Evolutionary conservation across 164 flowering plant genomes (phyloP), one percentile per base, ranked within the genome.

Genomic region (Hamamelis virginiana): DNA sequence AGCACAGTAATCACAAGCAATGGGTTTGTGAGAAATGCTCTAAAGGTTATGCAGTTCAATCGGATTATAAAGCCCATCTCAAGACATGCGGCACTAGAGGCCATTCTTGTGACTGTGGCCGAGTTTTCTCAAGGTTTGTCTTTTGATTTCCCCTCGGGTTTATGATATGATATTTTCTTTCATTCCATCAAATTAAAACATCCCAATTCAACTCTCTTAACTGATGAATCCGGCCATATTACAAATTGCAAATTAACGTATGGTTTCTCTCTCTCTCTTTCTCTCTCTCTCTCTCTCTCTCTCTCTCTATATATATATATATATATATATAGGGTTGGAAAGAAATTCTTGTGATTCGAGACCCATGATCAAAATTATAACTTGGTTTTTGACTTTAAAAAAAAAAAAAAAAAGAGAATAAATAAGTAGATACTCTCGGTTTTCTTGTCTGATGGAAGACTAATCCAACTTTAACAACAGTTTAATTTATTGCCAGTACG

Each of bases 31-130:
- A 87, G 22, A 91, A 88, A 66, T 94, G 98, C 82, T 87, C 92
- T 19, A 94, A 92, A 72, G 97, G 86, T 18, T 94, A 94, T 52
- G 98, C 98, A 5, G 98, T 94, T 77, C 98, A 94, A 68, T 94
- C 98, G 1, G 98, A 94, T 73, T 94, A 84, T 69, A 94, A 94
- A 65, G 98, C 98, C 22, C 98, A 94, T 76, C 97, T 94, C 75
- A 94, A 94, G 68, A 94, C 98, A 22, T 94, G 98, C 50, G 98
- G 98, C 62, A 92, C 97, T 59, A 69, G 98, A 66, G 98, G 98
- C 62, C 98, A 94, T 76, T 92, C 98, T 62, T 94, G 98, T 47
- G 97, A 94, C 63, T 94, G 98, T 68, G 98, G 98, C 73, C 89
- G 97, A 0, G 97, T 94, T 45, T 94, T 94, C 74, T 94, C 98